phyloP scores from a whole-genome alignment of 2,329 filamentous ascomycete genomes.

The Chaetomium olivaceum region DNA sequence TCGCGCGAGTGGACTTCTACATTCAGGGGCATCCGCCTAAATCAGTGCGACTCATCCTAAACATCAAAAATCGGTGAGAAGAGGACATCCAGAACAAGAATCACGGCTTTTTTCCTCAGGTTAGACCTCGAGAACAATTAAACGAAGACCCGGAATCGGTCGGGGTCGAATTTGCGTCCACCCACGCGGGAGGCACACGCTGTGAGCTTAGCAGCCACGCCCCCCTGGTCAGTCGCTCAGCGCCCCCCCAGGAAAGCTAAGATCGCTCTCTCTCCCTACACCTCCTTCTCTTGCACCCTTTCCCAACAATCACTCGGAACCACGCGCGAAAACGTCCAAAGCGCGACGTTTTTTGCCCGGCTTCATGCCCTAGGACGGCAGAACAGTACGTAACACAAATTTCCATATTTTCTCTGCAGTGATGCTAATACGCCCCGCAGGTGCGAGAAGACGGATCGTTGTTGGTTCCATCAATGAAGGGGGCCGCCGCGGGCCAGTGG shows the following conservation, averaged over 20 bases:
- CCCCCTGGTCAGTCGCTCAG: conserved; percentile 31
- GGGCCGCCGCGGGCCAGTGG: conserved; percentile 26
- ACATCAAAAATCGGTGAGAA: conserved; percentile 10
- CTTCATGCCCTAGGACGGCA: conserved; percentile 30
- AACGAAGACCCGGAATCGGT: conserved; percentile 1
- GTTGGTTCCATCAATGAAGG: conserved; percentile 32
- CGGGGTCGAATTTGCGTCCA: conserved; percentile 16
- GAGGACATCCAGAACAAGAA: neutral
- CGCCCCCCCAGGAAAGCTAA: conserved; percentile 29
- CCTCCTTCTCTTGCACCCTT: conserved; percentile 26
- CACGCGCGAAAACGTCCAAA: conserved; percentile 33
- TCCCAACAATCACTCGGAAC: conserved; percentile 22
- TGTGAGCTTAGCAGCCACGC: conserved; percentile 19
- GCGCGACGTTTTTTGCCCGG: conserved; percentile 31
- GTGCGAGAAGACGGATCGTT: conserved; percentile 29
- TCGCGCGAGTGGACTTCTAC: conserved; percentile 6
- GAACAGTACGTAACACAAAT: conserved; percentile 28
- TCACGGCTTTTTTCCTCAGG: neutral
- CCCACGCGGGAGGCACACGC: conserved; percentile 17
- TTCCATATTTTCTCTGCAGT: conserved; percentile 15
- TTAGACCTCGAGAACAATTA: neutral
- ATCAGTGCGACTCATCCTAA: conserved; percentile 7
- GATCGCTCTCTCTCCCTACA: conserved; percentile 28
- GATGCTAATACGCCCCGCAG: conserved; percentile 34
- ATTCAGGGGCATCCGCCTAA: conserved; percentile 13